Evolutionary conservation across 176 grass and related monocot genomes (phyloP), one percentile per base, ranked within the genome.

Genomic region (Aegilops speltoides): DNA sequence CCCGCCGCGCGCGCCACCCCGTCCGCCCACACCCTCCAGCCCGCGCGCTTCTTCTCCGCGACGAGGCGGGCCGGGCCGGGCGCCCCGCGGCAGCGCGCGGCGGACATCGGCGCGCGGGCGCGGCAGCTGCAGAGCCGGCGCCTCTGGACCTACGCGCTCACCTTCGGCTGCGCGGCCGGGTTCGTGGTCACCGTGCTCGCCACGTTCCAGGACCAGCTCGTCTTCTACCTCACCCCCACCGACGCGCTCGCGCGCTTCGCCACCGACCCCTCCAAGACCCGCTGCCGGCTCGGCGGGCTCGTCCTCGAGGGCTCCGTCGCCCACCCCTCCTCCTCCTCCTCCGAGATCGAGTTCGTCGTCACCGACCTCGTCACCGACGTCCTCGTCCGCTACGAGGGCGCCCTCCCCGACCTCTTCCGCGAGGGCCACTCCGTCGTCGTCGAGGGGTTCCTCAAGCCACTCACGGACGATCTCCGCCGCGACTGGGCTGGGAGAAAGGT

Each of bases 291-390:
- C 50, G 96, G 93, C 20, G 93, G 96, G 5, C 93, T 98, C 73
- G 96, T 96, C 36, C 91, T 98, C 66, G 96, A 98, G 78, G 96
- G 96, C 80, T 94, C 93, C 54, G 87, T 98, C 26, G 88, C 86
- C 25, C 90, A 98, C 71, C 88, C 93, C 19, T 82, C 88, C 20
- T 16, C 86, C 4, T 66, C 76, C 64, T 87, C 82, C 10, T 71
- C 96, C 24, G 92, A 98, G 86, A 98, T 98, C 76, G 96, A 96
- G 93, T 98, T 98, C 81, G 96, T 98, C 85, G 92, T 98, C 56
- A 98, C 96, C 0, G 96, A 95, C 85, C 96, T 98, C 68, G 25
- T 92, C 82, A 98, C 93, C 25, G 96, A 98, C 87, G 88, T 98
- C 71, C 93, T 98, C 79, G 92, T 98, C 73, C 90, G 90, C 8